phyloP scores from a whole-genome alignment of 179 eudicot genomes.

The Spergularia azorica region DNA sequence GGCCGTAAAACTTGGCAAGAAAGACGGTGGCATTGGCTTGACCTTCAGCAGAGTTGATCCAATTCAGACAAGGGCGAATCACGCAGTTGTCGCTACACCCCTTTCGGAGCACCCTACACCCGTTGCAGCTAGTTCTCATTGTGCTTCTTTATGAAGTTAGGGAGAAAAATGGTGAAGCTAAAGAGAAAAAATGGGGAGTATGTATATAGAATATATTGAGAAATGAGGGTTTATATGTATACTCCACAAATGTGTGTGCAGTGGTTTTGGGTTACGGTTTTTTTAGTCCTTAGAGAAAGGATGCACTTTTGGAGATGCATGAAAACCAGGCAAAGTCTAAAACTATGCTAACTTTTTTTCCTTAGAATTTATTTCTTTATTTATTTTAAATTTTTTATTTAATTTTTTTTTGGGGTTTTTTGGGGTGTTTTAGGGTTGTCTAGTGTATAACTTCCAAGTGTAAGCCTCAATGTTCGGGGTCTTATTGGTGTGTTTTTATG shows the following conservation, averaged over 20 bases:
- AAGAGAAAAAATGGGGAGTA: neutral
- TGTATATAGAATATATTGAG: neutral
- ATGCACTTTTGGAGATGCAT: slow-evolving; percentile 26
- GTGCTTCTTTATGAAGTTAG: neutral
- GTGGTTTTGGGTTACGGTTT: slow-evolving; percentile 4
- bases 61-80: slow-evolving; percentile 44
- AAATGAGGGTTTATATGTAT: neutral
- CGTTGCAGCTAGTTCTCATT: slow-evolving; percentile 53
- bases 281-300: slow-evolving; percentile 22
- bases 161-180: neutral
- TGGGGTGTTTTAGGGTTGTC: slow-evolving; percentile 34
- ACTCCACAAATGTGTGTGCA: neutral
- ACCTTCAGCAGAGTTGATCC: slow-evolving; percentile 49
- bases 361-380: neutral
- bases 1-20: slow-evolving; percentile 57
- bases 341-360: neutral
- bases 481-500: slow-evolving; percentile 8
- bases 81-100: slow-evolving; percentile 48
- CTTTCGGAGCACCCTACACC: slow-evolving; percentile 50
- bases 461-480: slow-evolving; percentile 34
- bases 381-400: neutral
- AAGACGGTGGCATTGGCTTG: slow-evolving; percentile 59
- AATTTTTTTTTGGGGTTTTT: neutral
- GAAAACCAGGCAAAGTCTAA: slow-evolving; percentile 28
- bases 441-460: slow-evolving; percentile 34